phyloP scores from a whole-genome alignment of 352 stramenopile genomes.

The Globisporangium polare region DNA sequence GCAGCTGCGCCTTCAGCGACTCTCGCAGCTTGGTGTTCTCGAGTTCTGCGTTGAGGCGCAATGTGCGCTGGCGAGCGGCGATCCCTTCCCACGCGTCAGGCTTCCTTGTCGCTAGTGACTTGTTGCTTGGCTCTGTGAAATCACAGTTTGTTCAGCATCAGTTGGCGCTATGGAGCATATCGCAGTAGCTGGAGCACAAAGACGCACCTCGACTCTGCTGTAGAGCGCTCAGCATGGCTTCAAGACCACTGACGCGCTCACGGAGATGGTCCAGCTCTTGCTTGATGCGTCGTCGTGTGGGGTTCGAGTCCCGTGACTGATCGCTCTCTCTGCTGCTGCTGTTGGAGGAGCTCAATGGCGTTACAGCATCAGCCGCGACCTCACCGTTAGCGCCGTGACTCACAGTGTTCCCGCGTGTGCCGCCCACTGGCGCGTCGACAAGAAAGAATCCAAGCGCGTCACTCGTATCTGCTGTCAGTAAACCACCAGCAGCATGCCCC shows the following conservation, averaged over 20 bases:
- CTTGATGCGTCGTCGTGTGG: constrained; percentile 5
- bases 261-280: constrained; percentile 11
- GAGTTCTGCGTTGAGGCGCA: constrained; percentile 10
- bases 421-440: background rate
- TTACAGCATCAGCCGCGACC: background rate
- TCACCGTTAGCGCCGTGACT: background rate
- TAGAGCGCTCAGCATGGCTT: constrained; percentile 2
- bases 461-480: background rate
- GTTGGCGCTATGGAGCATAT: background rate
- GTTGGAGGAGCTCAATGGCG: background rate
- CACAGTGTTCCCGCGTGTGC: background rate
- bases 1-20: constrained; percentile 11
- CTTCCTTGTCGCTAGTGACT: background rate
- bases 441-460: background rate
- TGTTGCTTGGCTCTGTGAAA: background rate
- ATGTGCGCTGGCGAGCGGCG: constrained; percentile 8
- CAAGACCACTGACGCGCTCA: constrained; percentile 3
- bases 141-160: background rate
- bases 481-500: background rate
- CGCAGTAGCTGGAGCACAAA: background rate
- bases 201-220: constrained; percentile 4
- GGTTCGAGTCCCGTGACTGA: background rate
- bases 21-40: constrained; percentile 20
- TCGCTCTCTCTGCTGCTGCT: background rate
- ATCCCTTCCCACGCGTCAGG: constrained; percentile 14